Percentiles rank a stretch among this genome's conserved stretches.
Conservation (phyloP, 495 filamentous ascomycete species). For the Tuber umbilicatum region DNA sequence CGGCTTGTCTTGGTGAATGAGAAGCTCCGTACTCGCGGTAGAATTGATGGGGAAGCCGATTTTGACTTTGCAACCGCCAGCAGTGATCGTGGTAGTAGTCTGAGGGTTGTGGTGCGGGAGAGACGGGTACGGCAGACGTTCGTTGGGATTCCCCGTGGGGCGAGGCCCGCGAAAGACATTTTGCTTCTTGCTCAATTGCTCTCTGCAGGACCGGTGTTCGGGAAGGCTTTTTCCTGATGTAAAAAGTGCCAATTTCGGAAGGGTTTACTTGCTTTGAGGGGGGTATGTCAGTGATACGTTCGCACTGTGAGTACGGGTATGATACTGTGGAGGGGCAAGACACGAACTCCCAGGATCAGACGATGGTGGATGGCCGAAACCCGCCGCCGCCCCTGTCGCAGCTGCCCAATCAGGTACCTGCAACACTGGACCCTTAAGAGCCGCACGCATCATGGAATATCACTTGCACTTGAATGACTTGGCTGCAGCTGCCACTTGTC, state of each 20-base stretch:
- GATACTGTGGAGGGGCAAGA: not conserved
- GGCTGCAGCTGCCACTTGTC: too few relatives aligned
- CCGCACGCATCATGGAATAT: not conserved
- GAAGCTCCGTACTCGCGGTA: constrained; percentile 15
- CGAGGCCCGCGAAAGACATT: not conserved
- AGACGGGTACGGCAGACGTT: not conserved
- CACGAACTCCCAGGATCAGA: not conserved
- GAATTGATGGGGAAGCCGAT: not conserved
- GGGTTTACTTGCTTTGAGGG: not conserved
- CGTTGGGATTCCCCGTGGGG: not conserved
- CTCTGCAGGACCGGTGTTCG: not conserved
- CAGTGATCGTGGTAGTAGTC: not conserved
- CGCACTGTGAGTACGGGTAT: not conserved
- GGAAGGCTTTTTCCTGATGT: not conserved
- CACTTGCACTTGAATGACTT: not conserved
- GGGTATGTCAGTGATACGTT: not conserved
- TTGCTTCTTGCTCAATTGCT: not conserved
- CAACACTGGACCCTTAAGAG: not conserved
- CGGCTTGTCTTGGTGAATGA: constrained; percentile 24
- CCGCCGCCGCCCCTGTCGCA: not conserved
- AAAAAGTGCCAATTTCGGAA: not conserved
- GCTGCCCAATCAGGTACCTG: not conserved
- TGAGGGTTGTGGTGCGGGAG: not conserved
- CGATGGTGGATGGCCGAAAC: not conserved
- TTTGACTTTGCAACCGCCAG: not conserved